Conservation (phyloP, 345 rosid species). For the Camelina laxa region DNA sequence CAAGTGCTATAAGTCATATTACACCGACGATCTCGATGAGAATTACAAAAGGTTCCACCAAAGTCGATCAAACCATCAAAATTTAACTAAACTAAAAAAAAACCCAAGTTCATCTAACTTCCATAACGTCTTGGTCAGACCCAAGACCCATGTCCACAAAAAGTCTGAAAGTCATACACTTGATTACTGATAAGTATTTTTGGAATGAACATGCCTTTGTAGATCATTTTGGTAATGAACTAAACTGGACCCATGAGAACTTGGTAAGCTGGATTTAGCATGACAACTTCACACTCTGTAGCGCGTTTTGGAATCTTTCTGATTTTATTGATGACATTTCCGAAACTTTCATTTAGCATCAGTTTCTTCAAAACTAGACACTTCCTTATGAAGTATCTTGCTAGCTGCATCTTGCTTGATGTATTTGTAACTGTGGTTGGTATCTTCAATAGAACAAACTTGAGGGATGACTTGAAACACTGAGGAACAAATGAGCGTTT, state of each 20-base stretch:
- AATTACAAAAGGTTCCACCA: not conserved
- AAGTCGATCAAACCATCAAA: not conserved
- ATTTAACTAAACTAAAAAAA: not conserved
- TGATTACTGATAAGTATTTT: not conserved
- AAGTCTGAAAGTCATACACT: not conserved
- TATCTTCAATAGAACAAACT: too few species aligned
- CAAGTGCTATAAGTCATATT: too few species aligned
- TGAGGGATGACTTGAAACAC: too few species aligned
- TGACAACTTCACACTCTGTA: not conserved
- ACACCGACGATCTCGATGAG: not conserved
- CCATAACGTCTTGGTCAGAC: not conserved
- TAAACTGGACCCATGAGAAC: constrained; percentile 5
- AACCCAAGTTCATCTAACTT: too few species aligned
- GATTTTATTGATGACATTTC: too few species aligned
- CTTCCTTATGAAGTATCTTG: too few species aligned
- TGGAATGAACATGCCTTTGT: not conserved
- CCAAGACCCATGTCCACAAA: not conserved
- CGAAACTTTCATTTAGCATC: too few species aligned
- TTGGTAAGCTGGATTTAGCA: not conserved
- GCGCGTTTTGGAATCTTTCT: not conserved
- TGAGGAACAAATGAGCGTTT: too few species aligned
- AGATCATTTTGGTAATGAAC: not conserved
- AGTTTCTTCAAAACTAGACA: too few species aligned
- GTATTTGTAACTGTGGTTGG: too few species aligned
- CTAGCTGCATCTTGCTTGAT: too few species aligned